Percentiles rank a stretch among this genome's conserved stretches.
Conservation (phyloP, 1,139 yeast species). For the Blastobotrys apis region DNA sequence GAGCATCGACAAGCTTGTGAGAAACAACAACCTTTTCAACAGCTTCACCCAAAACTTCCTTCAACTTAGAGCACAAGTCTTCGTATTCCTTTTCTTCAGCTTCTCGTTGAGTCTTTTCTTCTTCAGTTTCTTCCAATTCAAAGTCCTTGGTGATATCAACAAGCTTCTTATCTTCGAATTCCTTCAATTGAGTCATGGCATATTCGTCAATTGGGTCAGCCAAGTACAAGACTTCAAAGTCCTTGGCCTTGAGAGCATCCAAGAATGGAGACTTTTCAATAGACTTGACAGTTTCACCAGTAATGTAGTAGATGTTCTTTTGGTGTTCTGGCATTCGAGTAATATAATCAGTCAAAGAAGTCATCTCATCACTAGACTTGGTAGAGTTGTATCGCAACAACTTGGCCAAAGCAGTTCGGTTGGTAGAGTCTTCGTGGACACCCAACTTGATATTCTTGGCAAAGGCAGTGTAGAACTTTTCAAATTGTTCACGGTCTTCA, state of each 20-base stretch:
- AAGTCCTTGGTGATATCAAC: conserved; percentile 99
- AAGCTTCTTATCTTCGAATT: conserved; percentile 97
- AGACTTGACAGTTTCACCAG: conserved; percentile 98
- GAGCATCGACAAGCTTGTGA: conserved; percentile 95
- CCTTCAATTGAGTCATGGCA: conserved; percentile 99
- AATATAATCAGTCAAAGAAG: conserved; percentile 94
- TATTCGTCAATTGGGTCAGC: conserved; percentile 99
- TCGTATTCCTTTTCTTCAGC: conserved; percentile 88
- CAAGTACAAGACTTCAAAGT: conserved; percentile 95
- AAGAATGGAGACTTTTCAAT: conserved; percentile 99
- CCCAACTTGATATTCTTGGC: conserved; percentile 98
- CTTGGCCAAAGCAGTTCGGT: conserved; percentile 94
- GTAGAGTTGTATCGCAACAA: conserved; percentile 96
- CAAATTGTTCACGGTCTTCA: conserved; percentile 98
- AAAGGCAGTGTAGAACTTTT: conserved; percentile 97
- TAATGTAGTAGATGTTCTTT: conserved; percentile 98
- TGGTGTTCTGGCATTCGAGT: conserved; percentile 99
- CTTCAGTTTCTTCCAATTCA: conserved; percentile 98
- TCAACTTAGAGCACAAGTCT: conserved; percentile 90
- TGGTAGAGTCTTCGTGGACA: conserved; percentile 97
- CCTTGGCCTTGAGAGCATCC: conserved; percentile 97
- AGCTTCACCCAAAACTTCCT: conserved; percentile 96
- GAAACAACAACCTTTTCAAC: conserved; percentile 99
- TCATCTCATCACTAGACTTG: conserved; percentile 88
- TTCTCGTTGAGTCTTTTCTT: conserved; percentile 93